Evolutionary conservation across 1,139 yeast species (phyloP), one percentile per base, ranked within the genome.

Genomic region (Lodderomyces margitis): DNA sequence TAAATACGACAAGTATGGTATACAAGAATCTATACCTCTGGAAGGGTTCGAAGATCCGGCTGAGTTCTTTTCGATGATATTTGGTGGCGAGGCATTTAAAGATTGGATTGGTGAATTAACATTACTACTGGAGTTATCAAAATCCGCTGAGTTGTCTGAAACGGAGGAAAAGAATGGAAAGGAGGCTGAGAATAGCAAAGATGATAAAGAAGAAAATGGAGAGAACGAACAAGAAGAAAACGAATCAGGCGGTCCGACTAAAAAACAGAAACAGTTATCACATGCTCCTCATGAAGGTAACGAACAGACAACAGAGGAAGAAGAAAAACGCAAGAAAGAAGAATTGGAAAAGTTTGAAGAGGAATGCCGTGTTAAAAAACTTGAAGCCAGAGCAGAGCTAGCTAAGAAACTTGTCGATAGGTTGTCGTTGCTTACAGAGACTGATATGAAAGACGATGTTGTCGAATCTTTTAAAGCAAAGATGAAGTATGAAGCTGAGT

Each of bases 11-110:
- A 82, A 83, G 63, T 83, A 68, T 54, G 98, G 98, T 38, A 87
- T 85, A 54, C 95, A 87, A 46, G 83, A 81, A 53, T 87, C 92
- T 4, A 77, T 84, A 33, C 95, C 95, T 2, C 75, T 74, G 38
- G 87, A 83, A 46, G 95, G 95, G 1, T 87, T 87, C 57, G 95
- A 87, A 57, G 97, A 89, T 58, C 95, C 97, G 0, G 74, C 83
- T 37, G 97, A 89, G 59, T 82, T 80, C 54, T 80, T 84, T 58
- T 75, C 79, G 16, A 74, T 78, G 64, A 82, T 84, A 23, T 84
- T 84, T 60, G 94, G 94, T 42, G 94, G 94, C 39, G 96, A 87
- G 46, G 92, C 94, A 2, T 91, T 91, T 62, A 79, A 75, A 37
- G 86, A 83, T 43, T 84, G 89, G 84, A 82, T 85, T 48, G 94